phyloP scores from a whole-genome alignment of 257 asterid genomes.

The Nicotiana sylvestris region DNA sequence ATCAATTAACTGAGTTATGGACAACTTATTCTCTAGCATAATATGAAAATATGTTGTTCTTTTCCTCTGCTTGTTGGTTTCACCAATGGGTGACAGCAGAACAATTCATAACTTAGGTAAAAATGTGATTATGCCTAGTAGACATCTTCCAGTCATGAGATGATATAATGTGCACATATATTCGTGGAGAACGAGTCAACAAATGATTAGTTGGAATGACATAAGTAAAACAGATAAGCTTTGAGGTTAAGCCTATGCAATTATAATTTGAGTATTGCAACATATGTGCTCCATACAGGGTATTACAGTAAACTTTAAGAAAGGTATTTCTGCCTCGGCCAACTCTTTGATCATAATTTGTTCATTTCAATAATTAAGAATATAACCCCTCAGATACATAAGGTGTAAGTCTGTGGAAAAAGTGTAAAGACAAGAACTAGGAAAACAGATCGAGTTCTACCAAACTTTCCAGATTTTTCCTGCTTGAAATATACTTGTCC shows the following conservation, averaged over 20 bases:
- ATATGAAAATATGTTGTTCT: background rate
- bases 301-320: background rate
- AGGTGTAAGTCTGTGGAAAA: background rate
- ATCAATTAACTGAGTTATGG: background rate
- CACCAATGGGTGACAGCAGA: slow-evolving; percentile 7
- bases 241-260: background rate
- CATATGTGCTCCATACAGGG: background rate
- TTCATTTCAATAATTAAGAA: background rate
- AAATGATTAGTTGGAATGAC: background rate
- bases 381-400: background rate
- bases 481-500: no score
- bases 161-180: background rate
- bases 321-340: background rate
- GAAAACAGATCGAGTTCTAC: slow-evolving; percentile 3
- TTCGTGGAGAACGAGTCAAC: background rate
- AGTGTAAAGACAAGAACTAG: background rate
- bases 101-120: background rate
- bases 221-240: background rate
- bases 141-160: background rate
- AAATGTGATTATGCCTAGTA: background rate
- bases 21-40: background rate
- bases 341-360: background rate
- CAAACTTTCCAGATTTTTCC: background rate
- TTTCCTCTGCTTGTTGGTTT: background rate
- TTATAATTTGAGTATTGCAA: background rate